Evolutionary conservation across 169 alveolate genomes (phyloP), one percentile per base, ranked within the genome.

Genomic region (Toxoplasma gondii): DNA sequence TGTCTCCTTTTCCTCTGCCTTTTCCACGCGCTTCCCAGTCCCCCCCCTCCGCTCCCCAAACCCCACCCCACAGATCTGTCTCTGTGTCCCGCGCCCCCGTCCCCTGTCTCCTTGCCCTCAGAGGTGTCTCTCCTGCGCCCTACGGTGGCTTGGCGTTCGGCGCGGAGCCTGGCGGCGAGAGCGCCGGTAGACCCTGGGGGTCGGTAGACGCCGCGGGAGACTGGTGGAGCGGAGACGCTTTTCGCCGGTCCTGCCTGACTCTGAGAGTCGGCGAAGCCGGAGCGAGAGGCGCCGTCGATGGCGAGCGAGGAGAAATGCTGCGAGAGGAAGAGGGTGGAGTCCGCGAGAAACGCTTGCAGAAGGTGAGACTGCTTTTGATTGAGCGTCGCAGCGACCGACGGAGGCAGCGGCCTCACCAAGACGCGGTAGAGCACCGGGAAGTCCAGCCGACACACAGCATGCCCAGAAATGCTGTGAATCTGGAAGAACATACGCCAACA

Each of bases 141-240:
- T 43, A 82, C 90, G 69, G 90, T 43, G 4, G 69, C 64, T 31
- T 82, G 90, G 54, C 90, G 53, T 31, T 38, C 90, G 90, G 54
- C 67, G 43, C 90, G 22, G 12, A 41, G 41, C 27, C 90, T 9
- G n/a, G 90, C 90, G 10, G 90, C 90, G 41, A 43, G 41, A 0
- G 90, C 90, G 17, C 90, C 90, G n/a, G 86, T 78, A 2, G 86
- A 78, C 19, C 86, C 45, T 17, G 90, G 90, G 41, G 90, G 90
- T 4, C 90, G 90, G 36, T 82, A 82, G 41, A 82, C 64, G 19
- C 64, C 64, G 69, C 41, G 53, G 41, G 90, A 17, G 31, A 49
- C 90, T 17, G 88, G 44, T 22, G 16, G 54, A 4, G 88, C 45
- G 88, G 34, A 38, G 88, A 34, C 44, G 53, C 88, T 27, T 34